phyloP scores from a whole-genome alignment of 441 rosid genomes.

The Eruca vesicaria region DNA sequence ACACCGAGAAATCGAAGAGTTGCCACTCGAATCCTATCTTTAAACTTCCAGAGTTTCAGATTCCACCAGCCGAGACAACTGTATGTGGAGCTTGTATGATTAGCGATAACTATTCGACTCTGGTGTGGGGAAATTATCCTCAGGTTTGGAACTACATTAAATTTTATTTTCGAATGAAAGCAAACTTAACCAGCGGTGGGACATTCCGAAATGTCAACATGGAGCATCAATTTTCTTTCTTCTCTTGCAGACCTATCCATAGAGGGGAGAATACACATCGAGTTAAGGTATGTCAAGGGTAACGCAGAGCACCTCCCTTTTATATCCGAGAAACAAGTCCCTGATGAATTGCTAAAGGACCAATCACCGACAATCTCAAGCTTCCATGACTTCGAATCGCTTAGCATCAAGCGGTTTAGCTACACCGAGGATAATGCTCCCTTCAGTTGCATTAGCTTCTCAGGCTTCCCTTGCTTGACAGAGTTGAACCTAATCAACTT shows the following conservation, averaged over 20 bases:
- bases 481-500: not conserved
- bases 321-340: not conserved
- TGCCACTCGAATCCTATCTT: too few relatives aligned
- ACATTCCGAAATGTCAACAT: not conserved
- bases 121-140: too few relatives aligned
- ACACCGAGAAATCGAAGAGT: too few relatives aligned
- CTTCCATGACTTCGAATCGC: not conserved
- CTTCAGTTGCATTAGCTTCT: not conserved
- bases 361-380: not conserved
- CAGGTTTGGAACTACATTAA: too few relatives aligned
- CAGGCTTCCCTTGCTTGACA: not conserved
- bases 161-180: too few relatives aligned
- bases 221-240: not conserved
- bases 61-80: too few relatives aligned
- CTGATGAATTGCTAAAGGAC: not conserved
- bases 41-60: too few relatives aligned
- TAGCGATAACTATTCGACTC: too few relatives aligned
- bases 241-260: constrained; percentile 3
- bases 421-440: not conserved
- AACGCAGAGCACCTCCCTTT: not conserved
- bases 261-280: not conserved
- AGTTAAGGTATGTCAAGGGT: not conserved
- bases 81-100: too few relatives aligned
- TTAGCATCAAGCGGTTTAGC: not conserved
- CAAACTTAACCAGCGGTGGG: not conserved